Evolutionary conservation across 2,329 filamentous ascomycete genomes (phyloP), one percentile per base, ranked within the genome.

Genomic region (Pseudocercospora fijiensis): DNA sequence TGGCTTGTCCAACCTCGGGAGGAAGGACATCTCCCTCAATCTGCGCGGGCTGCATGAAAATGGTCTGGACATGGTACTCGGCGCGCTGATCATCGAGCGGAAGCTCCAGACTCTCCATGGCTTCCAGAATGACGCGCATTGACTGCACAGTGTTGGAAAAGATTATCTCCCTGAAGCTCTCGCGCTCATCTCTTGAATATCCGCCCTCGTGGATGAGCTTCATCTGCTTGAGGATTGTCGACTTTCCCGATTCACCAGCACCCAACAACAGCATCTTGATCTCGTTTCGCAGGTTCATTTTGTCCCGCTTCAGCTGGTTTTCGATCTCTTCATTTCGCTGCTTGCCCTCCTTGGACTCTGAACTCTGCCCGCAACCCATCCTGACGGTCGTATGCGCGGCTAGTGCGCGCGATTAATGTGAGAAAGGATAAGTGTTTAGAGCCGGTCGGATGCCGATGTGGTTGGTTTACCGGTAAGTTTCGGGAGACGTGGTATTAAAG

Each of bases 331-430:
- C 95, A 79, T 99, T 98, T 74, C 95, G 90, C 85, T 92, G 91
- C 91, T 97, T 98, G 83, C 95, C 94, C 92, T 98, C 95, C 90
- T 97, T 97, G 84, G 98, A 95, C 85, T 98, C 95, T 78, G 95
- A 96, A 80, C 94, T 98, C 92, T 97, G 96, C 82, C 94, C 94
- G 81, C 95, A 99, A 88, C 95, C 95, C 95, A 99, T 99, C 76
- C 84, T 92, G 89, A 78, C 83, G 81, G 79, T 61, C 58, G 51
- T 56, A 27, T 47, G 62, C 63, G 64, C 63, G 59, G 55, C 63
- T 47, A 56, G 43, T 41, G 58, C 53, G 65, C 62, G 61, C 60
- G 63, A 55, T 59, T 60, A 37, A 57, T 20, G 58, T 37, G 49
- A 24, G 51, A 51, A 30, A 47, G 37, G 37, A 41, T 41, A 37